These are phyloP conservation scores for Mortierella alpina DNA, from an alignment of 192 early-diverging fungal genomes.

Conservation along the genomic window DNA sequence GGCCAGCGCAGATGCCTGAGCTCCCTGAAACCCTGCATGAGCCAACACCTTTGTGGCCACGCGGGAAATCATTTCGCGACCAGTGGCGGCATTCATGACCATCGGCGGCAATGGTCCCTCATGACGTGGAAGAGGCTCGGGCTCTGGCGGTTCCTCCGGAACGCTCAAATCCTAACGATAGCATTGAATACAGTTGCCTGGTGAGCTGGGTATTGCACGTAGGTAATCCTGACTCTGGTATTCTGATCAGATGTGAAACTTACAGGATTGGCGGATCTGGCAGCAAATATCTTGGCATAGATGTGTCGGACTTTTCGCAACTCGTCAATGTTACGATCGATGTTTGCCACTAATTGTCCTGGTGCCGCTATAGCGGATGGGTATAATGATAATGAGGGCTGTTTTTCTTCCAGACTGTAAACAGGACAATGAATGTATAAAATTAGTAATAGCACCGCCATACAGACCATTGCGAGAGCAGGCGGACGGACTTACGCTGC, in stretches of 20 bases:
- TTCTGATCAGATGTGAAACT: neutral
- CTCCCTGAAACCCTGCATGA: conserved; percentile 92
- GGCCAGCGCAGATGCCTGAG: conserved; percentile 69
- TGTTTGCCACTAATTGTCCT: conserved; percentile 53
- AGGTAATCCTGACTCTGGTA: neutral
- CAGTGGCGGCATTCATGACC: conserved; percentile 65
- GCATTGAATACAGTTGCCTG: neutral
- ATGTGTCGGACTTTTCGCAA: conserved; percentile 56
- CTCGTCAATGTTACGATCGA: conserved; percentile 57
- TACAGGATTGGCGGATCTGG: conserved; percentile 54
- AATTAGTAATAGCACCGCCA: neutral
- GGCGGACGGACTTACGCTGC: conserved; percentile 21
- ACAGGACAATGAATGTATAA: neutral
- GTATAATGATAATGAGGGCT: conserved; percentile 56
- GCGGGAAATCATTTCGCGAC: conserved; percentile 70
- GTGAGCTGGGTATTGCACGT: neutral
- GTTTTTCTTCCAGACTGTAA: conserved; percentile 29
- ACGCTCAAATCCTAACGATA: conserved; percentile 24
- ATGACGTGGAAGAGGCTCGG: conserved; percentile 15
- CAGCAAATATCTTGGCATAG: conserved; percentile 58
- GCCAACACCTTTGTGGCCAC: conserved; percentile 74
- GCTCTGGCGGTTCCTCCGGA: conserved; percentile 38
- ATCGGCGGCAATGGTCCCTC: conserved; percentile 59
- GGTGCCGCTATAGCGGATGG: conserved; percentile 46
- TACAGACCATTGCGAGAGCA: neutral